phyloP scores from a whole-genome alignment of 495 filamentous ascomycete genomes.

The Talaromyces thailandensis region DNA sequence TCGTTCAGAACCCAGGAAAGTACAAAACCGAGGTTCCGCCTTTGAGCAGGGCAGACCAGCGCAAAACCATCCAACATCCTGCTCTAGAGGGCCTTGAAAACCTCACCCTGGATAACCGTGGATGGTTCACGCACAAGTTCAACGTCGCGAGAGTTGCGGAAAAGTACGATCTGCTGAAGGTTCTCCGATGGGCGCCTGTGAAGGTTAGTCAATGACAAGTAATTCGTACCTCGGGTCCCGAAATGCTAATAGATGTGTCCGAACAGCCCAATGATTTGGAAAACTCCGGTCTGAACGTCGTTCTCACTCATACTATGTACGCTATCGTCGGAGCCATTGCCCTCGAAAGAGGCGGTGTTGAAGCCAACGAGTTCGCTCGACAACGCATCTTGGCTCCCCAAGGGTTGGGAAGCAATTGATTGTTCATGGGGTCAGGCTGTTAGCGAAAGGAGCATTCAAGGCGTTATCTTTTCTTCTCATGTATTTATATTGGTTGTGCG shows the following conservation, averaged over 20 bases:
- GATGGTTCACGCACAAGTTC: slow-evolving; percentile 43
- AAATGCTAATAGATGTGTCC: slow-evolving; percentile 1
- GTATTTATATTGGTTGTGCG: slow-evolving; percentile 1
- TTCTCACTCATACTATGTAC: slow-evolving; percentile 69
- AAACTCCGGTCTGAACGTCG: slow-evolving; percentile 59
- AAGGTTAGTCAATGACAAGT: slow-evolving; percentile 43
- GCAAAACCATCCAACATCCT: slow-evolving; percentile 62
- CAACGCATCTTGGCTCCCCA: slow-evolving; percentile 63
- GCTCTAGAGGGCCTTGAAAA: slow-evolving; percentile 64
- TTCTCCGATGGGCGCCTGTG: slow-evolving; percentile 81
- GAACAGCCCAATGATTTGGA: slow-evolving; percentile 59
- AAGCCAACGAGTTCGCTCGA: slow-evolving; percentile 63
- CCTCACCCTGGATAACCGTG: slow-evolving; percentile 41
- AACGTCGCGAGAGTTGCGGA: slow-evolving; percentile 58
- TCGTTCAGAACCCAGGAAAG: slow-evolving; percentile 44
- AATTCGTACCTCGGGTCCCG: background rate
- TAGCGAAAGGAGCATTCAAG: slow-evolving; percentile 6
- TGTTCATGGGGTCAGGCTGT: background rate
- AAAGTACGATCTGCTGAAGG: slow-evolving; percentile 58
- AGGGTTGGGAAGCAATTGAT: slow-evolving; percentile 23
- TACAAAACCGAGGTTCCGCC: slow-evolving; percentile 12
- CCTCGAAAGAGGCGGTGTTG: slow-evolving; percentile 71
- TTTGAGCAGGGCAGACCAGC: slow-evolving; percentile 30
- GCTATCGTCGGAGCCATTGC: slow-evolving; percentile 83
- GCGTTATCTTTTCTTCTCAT: slow-evolving; percentile 2